These are phyloP conservation scores for Phanerodontia chrysosporium DNA, from an alignment of 768 basidiomycete genomes.

Conservation along the genomic window DNA sequence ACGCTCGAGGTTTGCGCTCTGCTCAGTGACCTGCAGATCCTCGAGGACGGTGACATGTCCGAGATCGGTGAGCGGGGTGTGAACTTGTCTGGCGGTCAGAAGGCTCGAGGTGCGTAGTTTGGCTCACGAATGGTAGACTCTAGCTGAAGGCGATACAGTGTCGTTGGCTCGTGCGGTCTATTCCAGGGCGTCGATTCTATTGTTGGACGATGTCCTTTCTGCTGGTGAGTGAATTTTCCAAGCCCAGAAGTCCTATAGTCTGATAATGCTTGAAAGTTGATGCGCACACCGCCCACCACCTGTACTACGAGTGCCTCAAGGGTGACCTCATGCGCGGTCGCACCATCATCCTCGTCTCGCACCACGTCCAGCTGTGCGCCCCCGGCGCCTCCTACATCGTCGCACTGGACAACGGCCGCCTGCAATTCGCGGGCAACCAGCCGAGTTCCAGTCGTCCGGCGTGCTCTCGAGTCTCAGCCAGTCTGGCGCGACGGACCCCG, in stretches of 20 bases:
- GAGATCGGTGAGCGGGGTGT: slow-evolving; percentile 87
- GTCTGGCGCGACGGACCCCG: slow-evolving; percentile 36
- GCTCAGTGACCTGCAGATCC: slow-evolving; percentile 68
- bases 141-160: slow-evolving; percentile 33
- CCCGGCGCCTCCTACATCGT: slow-evolving; percentile 81
- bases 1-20: slow-evolving; percentile 79
- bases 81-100: slow-evolving; percentile 51
- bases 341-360: slow-evolving; percentile 87
- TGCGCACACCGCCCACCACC: slow-evolving; percentile 78
- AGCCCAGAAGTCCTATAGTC: not conserved
- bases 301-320: slow-evolving; percentile 73
- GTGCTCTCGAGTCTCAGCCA: slow-evolving; percentile 66
- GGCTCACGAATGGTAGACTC: not conserved
- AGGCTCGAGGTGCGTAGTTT: slow-evolving; percentile 41
- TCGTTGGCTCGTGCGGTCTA: slow-evolving; percentile 85
- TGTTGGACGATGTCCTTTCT: slow-evolving; percentile 79
- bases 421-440: slow-evolving; percentile 66
- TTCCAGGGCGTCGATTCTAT: slow-evolving; percentile 74
- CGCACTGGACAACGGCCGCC: slow-evolving; percentile 76
- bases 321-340: slow-evolving; percentile 76
- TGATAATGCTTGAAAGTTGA: slow-evolving; percentile 50
- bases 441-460: slow-evolving; percentile 63
- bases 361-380: slow-evolving; percentile 86
- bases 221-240: slow-evolving; percentile 29
- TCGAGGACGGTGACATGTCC: slow-evolving; percentile 85